phyloP scores from a whole-genome alignment of 495 filamentous ascomycete genomes.

The Lasiosphaeris hirsuta region DNA sequence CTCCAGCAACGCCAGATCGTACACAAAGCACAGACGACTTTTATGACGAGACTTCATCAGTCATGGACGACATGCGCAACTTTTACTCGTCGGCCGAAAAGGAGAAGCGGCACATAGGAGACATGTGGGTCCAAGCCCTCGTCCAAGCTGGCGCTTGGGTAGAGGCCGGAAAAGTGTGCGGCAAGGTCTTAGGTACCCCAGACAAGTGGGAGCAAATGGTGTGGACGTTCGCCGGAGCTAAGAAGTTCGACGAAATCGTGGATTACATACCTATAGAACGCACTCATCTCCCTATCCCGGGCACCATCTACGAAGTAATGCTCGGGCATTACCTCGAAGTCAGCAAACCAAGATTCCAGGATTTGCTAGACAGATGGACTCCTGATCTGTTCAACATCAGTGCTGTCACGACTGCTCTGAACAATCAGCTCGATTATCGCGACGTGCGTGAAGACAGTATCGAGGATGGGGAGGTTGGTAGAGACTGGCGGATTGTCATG shows the following conservation, averaged over 20 bases:
- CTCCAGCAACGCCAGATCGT: conserved; percentile 46
- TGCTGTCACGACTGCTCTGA: conserved; percentile 64
- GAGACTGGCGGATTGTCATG: conserved; percentile 82
- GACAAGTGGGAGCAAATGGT: conserved; percentile 93
- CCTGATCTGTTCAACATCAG: conserved; percentile 76
- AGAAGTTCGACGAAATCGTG: conserved; percentile 85
- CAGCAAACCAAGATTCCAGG: conserved; percentile 64
- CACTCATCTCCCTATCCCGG: conserved; percentile 73
- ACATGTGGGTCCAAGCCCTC: conserved; percentile 86
- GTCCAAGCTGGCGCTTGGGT: conserved; percentile 69
- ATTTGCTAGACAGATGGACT: conserved; percentile 82
- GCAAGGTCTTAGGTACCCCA: conserved; percentile 73
- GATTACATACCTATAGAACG: conserved; percentile 72
- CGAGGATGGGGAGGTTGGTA: conserved; percentile 59
- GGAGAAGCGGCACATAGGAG: conserved; percentile 89
- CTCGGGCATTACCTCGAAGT: conserved; percentile 78
- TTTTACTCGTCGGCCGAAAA: conserved; percentile 70
- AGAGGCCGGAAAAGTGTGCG: conserved; percentile 71
- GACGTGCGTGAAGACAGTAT: conserved; percentile 66
- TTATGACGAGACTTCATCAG: conserved; percentile 71
- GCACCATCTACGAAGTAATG: conserved; percentile 80
- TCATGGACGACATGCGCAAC: conserved; percentile 48
- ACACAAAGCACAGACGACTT: conserved; percentile 65
- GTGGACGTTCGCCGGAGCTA: conserved; percentile 78
- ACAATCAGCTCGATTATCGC: conserved; percentile 66